Percentiles rank a stretch among this genome's conserved stretches.
phyloP scores from a whole-genome alignment of 768 basidiomycete species.

The Rhodotorula kratochvilovae region DNA sequence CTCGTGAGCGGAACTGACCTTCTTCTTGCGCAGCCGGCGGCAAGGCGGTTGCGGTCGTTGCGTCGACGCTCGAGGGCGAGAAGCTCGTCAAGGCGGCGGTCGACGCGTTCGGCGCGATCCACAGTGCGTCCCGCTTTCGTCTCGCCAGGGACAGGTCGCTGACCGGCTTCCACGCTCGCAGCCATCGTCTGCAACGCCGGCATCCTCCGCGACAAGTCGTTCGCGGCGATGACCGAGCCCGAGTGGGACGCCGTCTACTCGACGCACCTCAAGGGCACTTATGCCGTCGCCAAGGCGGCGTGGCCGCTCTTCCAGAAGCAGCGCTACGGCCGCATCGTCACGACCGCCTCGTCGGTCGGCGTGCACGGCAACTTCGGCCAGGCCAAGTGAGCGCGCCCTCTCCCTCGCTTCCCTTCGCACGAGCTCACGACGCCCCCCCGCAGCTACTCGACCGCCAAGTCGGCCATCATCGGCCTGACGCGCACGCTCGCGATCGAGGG shows the following conservation, averaged over 20 bases:
- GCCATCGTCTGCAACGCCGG: constrained; percentile 64
- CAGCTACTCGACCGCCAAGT: constrained; percentile 81
- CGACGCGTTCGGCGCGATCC: constrained; percentile 79
- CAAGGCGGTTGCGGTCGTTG: constrained; percentile 74
- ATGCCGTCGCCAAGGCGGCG: constrained; percentile 78
- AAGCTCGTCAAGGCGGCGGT: constrained; percentile 78
- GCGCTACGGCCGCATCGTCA: constrained; percentile 90
- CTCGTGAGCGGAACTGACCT: not conserved
- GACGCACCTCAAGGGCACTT: constrained; percentile 81
- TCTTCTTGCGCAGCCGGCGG: constrained; percentile 63
- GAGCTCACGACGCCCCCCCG: too few relatives aligned
- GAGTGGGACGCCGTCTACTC: constrained; percentile 92
- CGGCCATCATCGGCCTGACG: constrained; percentile 85
- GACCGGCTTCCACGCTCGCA: not conserved
- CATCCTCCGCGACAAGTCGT: constrained; percentile 87
- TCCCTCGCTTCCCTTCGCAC: not conserved
- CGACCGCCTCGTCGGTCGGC: constrained; percentile 81
- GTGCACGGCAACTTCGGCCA: constrained; percentile 74
- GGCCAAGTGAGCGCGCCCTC: constrained; percentile 55
- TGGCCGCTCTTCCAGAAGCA: constrained; percentile 98
- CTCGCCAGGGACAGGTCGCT: constrained; percentile 47
- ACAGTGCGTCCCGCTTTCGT: constrained; percentile 61
- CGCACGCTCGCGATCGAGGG: constrained; percentile 86
- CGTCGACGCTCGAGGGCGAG: constrained; percentile 88
- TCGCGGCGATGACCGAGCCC: constrained; percentile 76